A percentile compares a stretch with the other conserved stretches of the same genome.
Conservation (phyloP, 208 protist genomes). For the Sergeia podlipaevii region DNA sequence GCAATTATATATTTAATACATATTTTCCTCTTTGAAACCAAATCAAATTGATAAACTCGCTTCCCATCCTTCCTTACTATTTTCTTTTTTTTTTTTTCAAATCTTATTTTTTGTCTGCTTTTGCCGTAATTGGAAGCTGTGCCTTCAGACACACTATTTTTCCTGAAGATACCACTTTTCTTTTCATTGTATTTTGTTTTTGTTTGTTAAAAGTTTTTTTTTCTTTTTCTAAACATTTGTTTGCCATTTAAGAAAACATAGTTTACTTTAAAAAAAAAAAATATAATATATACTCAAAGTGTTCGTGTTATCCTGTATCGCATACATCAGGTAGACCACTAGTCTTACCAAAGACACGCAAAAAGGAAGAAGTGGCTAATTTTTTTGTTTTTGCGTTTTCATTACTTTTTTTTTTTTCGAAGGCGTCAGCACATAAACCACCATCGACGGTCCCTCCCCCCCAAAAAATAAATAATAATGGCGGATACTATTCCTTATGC, state of each 20-base stretch:
- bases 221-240: neutral
- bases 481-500: no score
- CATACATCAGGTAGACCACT: no score
- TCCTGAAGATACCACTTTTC: neutral
- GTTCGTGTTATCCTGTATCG: slow-evolving; percentile 34
- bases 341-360: no score
- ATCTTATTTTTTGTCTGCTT: slow-evolving; percentile 1
- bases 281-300: slow-evolving; percentile 1
- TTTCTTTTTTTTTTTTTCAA: slow-evolving; percentile 5
- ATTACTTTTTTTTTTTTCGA: neutral
- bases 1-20: no score
- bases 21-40: no score
- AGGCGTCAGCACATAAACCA: no score
- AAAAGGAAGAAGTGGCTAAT: slow-evolving; percentile 5
- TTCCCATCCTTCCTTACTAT: neutral
- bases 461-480: no score
- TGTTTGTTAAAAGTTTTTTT: neutral
- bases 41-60: neutral
- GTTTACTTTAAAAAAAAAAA: neutral
- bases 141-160: neutral
- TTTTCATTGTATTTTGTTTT: slow-evolving; percentile 2
- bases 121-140: neutral
- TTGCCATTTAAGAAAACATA: neutral
- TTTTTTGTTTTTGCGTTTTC: neutral
- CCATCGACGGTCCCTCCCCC: no score